These are phyloP conservation scores for Trichoderma sp. DNA, from an alignment of 2,329 filamentous ascomycete species.

Conservation along the genomic window DNA sequence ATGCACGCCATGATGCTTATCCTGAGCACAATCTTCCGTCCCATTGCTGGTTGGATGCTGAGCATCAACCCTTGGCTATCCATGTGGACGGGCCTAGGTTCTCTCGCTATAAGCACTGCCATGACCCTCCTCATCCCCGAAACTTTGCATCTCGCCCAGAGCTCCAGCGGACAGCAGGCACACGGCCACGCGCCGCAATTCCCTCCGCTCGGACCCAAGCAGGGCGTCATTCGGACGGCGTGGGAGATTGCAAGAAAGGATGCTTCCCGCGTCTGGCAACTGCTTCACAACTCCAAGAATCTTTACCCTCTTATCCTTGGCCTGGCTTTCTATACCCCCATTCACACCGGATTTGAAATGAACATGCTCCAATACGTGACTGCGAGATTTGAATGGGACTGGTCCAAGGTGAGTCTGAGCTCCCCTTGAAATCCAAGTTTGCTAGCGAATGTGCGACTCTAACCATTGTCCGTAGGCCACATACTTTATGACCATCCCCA, in stretches of 20 bases:
- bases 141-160: too few relatives aligned
- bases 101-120: conserved; percentile 33
- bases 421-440: not conserved
- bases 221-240: too few relatives aligned
- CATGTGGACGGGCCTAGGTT: conserved; percentile 44
- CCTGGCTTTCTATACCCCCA: conserved; percentile 36
- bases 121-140: too few relatives aligned
- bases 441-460: too few relatives aligned
- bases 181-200: too few relatives aligned
- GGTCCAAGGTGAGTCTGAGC: conserved; percentile 43
- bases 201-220: conserved; percentile 19
- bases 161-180: too few relatives aligned
- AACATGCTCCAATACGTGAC: conserved; percentile 57
- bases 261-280: too few relatives aligned
- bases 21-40: conserved; percentile 45
- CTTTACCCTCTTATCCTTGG: conserved; percentile 45
- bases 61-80: conserved; percentile 47
- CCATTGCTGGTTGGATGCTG: conserved; percentile 48
- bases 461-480: not conserved
- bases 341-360: conserved; percentile 40
- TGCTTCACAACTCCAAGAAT: conserved; percentile 23
- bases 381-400: conserved; percentile 54
- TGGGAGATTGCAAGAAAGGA: too few relatives aligned
- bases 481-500: not conserved
- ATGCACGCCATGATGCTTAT: conserved; percentile 43